Evolutionary conservation across 345 rosid species (phyloP), one percentile per base, ranked within the genome.

Genomic region (Salix brachista): DNA sequence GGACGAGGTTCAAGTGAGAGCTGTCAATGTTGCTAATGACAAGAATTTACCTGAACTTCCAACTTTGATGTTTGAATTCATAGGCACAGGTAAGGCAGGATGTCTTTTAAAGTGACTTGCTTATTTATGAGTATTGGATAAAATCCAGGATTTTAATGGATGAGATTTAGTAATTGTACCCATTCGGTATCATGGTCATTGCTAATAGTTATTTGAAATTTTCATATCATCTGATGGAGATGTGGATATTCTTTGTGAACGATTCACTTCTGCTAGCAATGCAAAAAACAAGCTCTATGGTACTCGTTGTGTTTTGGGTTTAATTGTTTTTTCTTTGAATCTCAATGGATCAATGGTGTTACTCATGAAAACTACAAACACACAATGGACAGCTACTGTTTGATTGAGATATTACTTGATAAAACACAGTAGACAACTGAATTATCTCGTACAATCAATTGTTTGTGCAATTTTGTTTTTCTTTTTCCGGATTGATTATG

Each of bases 61-160:
- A 69, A 92, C 97, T 72, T 75, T 95, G 87, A 91, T 95, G 97
- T 95, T 95, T 70, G 99, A 95, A 80, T 90, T 92, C 80, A 83
- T 91, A 30, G 97, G 99, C 82, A 95, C 99, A 50, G 92, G 99
- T 93, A 72, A 86, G 76, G 21, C 52, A 37, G 50, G 54, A 68
- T 54, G 65, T 42, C 62, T 54, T 66, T 48, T 56, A 6, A 65
- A 74, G 28, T 54, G 11, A 52, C 23, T 65, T 28, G 41, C 34
- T 65, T 65, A 18, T 36, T 70, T 12, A 50, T 8, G 12, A 18
- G 64, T 32, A 18, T 14, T 52, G 58, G 58, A 52, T 52, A 6
- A 52, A 52, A 52, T 52, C 23, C 58, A 52, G 58, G 21, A 52
- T 19, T 6, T 11, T 52, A 19, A 52, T 6, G 58, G n/a, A 52